These are phyloP conservation scores for Brassica carinata DNA, from an alignment of 345 rosid genomes.

Conservation along the genomic window DNA sequence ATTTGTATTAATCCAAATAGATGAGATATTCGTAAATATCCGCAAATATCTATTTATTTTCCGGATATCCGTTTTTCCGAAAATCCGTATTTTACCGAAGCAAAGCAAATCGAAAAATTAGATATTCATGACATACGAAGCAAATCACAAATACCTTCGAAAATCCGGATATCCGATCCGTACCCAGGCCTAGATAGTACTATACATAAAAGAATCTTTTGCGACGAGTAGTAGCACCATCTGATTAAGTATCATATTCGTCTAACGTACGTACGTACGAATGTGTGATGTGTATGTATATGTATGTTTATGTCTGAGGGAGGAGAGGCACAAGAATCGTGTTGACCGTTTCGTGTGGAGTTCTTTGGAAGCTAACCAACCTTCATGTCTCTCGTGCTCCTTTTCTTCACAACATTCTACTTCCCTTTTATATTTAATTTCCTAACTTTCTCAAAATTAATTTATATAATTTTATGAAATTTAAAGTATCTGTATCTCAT, in stretches of 20 bases:
- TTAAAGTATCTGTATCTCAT: not conserved
- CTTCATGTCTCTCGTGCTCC: slow-evolving; percentile 49
- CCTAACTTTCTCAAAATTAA: not conserved
- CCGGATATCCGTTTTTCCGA: too few species aligned
- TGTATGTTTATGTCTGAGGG: slow-evolving; percentile 25
- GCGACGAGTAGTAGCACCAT: not conserved
- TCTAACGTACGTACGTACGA: slow-evolving; percentile 2
- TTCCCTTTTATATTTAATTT: not conserved
- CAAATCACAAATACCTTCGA: too few species aligned
- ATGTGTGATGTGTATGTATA: not conserved
- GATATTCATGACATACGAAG: too few species aligned
- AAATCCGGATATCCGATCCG: too few species aligned
- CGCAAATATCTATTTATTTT: too few species aligned
- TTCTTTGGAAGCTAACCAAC: slow-evolving; percentile 45
- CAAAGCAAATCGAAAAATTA: too few species aligned
- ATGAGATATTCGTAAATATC: too few species aligned
- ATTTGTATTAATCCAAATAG: too few species aligned
- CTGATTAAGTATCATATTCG: slow-evolving; percentile 1
- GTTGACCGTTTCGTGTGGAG: slow-evolving; percentile 87
- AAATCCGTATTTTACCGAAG: too few species aligned
- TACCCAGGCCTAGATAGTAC: too few species aligned
- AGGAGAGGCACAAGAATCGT: slow-evolving; percentile 74
- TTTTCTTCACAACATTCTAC: slow-evolving; percentile 39
- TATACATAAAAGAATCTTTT: not conserved
- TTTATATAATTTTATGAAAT: not conserved